A percentile compares a stretch with the other conserved stretches of the same genome.
These are phyloP conservation scores for Sporisorium reilianum DNA, from an alignment of 1,284 basidiomycete species.

Conservation along the genomic window DNA sequence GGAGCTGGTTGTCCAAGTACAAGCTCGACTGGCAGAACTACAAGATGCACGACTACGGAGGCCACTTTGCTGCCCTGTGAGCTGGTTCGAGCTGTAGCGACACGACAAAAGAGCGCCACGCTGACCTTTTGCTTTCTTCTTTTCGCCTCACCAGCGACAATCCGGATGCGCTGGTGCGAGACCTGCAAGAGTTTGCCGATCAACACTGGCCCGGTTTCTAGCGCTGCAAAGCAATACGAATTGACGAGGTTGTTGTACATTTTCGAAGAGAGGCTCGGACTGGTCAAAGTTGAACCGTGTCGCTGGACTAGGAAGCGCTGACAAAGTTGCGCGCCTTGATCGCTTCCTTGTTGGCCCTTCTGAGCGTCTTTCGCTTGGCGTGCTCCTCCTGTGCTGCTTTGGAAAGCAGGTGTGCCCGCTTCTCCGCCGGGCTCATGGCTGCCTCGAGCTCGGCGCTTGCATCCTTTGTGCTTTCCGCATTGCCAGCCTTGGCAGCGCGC, in stretches of 20 bases:
- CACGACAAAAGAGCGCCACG: neutral
- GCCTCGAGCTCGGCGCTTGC: constrained; percentile 7
- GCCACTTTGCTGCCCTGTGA: constrained; percentile 62
- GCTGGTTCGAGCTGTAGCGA: no score
- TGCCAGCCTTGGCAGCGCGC: constrained; percentile 23
- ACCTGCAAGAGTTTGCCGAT: constrained; percentile 52
- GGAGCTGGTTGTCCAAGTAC: constrained; percentile 40
- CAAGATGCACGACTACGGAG: constrained; percentile 54
- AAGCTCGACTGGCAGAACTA: constrained; percentile 43
- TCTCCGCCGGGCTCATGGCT: constrained; percentile 9
- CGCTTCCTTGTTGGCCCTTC: constrained; percentile 56
- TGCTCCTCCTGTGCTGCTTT: constrained; percentile 44
- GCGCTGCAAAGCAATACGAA: neutral
- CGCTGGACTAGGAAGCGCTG: constrained; percentile 38
- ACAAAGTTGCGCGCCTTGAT: constrained; percentile 67
- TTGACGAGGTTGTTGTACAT: constrained; percentile 5
- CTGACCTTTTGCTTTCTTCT: neutral
- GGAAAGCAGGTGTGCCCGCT: constrained; percentile 5
- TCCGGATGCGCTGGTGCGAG: constrained; percentile 43
- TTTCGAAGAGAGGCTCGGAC: no score
- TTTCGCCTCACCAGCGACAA: constrained; percentile 32
- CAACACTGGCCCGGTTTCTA: constrained; percentile 42
- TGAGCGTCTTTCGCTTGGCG: constrained; percentile 42
- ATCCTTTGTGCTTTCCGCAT: neutral
- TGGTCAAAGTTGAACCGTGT: no score